These are phyloP conservation scores for sorghum (Sorghum bicolor) DNA, from an alignment of 176 grass and related monocot species.

Conservation along the genomic window DNA sequence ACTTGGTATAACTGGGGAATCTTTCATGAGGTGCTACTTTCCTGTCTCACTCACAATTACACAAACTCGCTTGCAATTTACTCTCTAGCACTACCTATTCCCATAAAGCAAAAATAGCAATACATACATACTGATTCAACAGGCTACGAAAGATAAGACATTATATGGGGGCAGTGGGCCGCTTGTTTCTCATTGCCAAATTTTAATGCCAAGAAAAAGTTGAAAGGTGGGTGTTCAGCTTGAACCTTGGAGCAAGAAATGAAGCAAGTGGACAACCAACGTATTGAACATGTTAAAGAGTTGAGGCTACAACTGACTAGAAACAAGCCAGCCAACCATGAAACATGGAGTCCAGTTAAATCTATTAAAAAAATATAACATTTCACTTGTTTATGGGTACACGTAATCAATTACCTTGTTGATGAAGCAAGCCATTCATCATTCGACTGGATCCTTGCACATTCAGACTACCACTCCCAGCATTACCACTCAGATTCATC, in stretches of 20 bases:
- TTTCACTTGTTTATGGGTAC: not conserved
- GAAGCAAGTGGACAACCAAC: not conserved
- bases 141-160: not conserved
- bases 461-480: slow-evolving; percentile 62
- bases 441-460: slow-evolving; percentile 84
- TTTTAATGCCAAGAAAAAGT: not conserved
- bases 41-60: not conserved
- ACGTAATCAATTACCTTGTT: slow-evolving; percentile 60
- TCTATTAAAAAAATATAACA: slow-evolving; percentile 6
- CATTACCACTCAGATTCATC: slow-evolving; percentile 65
- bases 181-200: not conserved
- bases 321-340: not conserved
- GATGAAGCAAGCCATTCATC: slow-evolving; percentile 77
- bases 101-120: slow-evolving; percentile 3
- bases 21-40: not conserved
- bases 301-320: not conserved
- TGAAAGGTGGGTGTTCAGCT: not conserved
- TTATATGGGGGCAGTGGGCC: not conserved
- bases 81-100: slow-evolving; percentile 9
- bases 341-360: not conserved
- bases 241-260: not conserved
- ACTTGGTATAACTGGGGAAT: not conserved
- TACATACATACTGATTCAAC: not conserved
- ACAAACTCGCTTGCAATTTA: not conserved
- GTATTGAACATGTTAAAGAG: slow-evolving; percentile 4